Conservation (phyloP, 169 alveolate genomes). For the Toxoplasma gondii region DNA sequence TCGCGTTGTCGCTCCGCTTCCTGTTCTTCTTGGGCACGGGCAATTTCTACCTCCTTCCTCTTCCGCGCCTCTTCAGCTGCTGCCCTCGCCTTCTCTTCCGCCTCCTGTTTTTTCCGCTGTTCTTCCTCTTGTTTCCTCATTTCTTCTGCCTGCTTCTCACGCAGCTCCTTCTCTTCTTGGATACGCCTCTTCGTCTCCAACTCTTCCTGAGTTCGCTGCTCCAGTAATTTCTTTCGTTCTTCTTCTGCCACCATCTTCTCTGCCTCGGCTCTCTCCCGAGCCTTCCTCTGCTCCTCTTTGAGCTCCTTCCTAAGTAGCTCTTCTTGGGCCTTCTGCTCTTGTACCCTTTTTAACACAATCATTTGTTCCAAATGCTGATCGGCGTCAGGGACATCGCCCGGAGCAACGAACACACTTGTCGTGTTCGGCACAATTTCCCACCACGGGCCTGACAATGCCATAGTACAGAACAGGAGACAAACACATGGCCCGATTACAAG, state of each 20-base stretch:
- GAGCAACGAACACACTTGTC: background rate
- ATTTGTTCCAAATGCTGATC: background rate
- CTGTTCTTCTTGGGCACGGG: background rate
- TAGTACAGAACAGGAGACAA: background rate
- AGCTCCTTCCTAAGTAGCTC: background rate
- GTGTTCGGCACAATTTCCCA: conserved; percentile 22
- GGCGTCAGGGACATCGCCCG: conserved; percentile 17
- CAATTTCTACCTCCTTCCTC: background rate
- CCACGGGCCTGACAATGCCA: background rate
- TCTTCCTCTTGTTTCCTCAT: conserved; percentile 1
- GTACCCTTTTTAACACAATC: background rate
- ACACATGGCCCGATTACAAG: too few relatives aligned
- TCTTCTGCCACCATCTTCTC: conserved; percentile 19
- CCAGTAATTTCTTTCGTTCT: background rate
- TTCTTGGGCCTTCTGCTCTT: background rate
- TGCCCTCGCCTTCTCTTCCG: background rate
- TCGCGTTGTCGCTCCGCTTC: background rate
- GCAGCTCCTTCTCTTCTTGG: background rate
- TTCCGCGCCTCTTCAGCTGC: background rate
- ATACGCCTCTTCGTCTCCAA: background rate
- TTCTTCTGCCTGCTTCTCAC: conserved; percentile 13
- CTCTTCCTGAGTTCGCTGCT: background rate
- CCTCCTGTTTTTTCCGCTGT: background rate
- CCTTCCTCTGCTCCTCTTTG: background rate
- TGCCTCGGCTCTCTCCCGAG: conserved; percentile 11